Percentiles rank a stretch among this genome's conserved stretches.
Conservation (phyloP, 345 rosid species). For the Clarkia xantiana region DNA sequence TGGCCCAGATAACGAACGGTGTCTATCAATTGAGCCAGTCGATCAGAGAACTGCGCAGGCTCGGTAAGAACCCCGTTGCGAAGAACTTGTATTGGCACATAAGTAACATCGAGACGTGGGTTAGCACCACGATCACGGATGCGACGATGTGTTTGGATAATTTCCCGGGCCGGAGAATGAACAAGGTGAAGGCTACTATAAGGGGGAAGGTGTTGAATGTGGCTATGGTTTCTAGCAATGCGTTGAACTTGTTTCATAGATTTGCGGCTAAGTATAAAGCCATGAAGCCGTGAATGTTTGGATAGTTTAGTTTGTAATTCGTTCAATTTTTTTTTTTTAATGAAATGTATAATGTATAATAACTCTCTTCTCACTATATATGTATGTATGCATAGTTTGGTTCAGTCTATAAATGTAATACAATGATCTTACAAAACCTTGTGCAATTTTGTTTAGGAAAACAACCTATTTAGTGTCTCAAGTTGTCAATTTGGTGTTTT, state of each 20-base stretch:
- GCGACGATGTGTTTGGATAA: slow-evolving; percentile 39
- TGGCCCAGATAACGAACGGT: slow-evolving; percentile 36
- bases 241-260: slow-evolving; percentile 53
- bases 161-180: slow-evolving; percentile 41
- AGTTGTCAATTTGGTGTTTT: no score
- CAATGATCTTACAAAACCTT: no score
- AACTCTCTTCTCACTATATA: no score
- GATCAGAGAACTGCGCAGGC: slow-evolving; percentile 36
- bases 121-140: slow-evolving; percentile 59
- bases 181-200: slow-evolving; percentile 56
- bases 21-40: slow-evolving; percentile 48
- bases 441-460: no score
- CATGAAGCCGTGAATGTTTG: not conserved
- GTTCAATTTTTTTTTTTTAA: no score
- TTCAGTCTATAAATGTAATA: no score
- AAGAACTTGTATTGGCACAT: slow-evolving; percentile 33
- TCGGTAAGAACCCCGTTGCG: slow-evolving; percentile 11
- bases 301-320: no score
- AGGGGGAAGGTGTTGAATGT: slow-evolving; percentile 65
- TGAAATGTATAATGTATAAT: no score
- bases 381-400: no score
- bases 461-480: no score
- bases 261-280: slow-evolving; percentile 34
- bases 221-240: slow-evolving; percentile 67
- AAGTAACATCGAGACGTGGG: slow-evolving; percentile 59